A percentile compares a stretch with the other conserved stretches of the same genome.
These are phyloP conservation scores for Posidonia oceanica DNA, from an alignment of 116 monocot genomes.

Conservation along the genomic window DNA sequence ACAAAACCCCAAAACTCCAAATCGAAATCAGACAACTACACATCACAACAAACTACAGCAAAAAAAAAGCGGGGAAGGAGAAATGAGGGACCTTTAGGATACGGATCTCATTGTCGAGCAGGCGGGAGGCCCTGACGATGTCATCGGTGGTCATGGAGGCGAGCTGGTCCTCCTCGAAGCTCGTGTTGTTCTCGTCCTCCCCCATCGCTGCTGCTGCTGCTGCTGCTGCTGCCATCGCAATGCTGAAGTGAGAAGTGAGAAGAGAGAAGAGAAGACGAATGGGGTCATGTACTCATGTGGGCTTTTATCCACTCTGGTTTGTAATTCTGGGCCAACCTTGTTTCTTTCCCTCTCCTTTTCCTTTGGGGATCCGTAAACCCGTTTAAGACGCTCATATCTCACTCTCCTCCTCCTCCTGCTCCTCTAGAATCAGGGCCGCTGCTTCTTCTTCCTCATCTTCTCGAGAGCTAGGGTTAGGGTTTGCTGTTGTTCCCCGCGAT, in stretches of 20 bases:
- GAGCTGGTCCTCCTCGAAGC: slow-evolving; percentile 72
- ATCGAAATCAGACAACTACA: background rate
- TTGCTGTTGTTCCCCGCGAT: background rate
- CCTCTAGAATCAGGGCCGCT: background rate
- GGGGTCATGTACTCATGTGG: too few relatives aligned
- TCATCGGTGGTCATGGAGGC: slow-evolving; percentile 79
- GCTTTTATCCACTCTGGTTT: too few relatives aligned
- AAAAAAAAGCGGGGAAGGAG: background rate
- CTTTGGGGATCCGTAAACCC: too few relatives aligned
- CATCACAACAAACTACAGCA: background rate
- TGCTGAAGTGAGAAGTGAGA: too few relatives aligned
- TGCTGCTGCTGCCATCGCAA: too few relatives aligned
- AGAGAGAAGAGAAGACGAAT: too few relatives aligned
- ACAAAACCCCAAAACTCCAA: background rate
- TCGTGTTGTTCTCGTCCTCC: background rate
- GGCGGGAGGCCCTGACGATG: slow-evolving; percentile 64
- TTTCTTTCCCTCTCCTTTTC: too few relatives aligned
- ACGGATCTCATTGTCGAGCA: slow-evolving; percentile 81
- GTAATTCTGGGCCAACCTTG: too few relatives aligned
- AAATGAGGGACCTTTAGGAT: slow-evolving; percentile 18
- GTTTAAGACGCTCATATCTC: background rate
- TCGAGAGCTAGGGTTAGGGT: too few relatives aligned
- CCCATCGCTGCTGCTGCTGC: background rate
- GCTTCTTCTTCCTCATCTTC: too few relatives aligned
- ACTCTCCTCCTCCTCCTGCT: background rate